A percentile compares a stretch with the other conserved stretches of the same genome.
phyloP scores from a whole-genome alignment of 495 filamentous ascomycete species.

The Chaetomium fimeti region DNA sequence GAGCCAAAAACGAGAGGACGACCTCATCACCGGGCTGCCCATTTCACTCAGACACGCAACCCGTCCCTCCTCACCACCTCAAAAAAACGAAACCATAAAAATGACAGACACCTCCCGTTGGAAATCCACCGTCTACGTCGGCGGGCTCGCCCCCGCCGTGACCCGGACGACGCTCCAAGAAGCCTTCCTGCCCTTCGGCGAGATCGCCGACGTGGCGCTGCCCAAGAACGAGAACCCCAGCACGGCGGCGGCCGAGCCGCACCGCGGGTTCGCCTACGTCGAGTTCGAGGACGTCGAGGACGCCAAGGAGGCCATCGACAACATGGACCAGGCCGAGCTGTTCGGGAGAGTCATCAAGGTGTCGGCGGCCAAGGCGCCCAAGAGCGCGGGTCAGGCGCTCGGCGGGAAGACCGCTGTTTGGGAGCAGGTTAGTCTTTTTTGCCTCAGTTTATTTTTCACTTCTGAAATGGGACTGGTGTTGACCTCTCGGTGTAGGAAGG shows the following conservation, averaged over 20 bases:
- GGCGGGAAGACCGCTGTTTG: conserved; percentile 95
- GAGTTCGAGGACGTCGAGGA: conserved; percentile 86
- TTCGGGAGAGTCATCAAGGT: conserved; percentile 91
- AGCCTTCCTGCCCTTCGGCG: conserved; percentile 94
- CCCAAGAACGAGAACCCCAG: conserved; percentile 77
- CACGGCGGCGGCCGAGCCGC: conserved; percentile 57
- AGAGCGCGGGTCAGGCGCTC: conserved; percentile 79
- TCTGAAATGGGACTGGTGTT: background rate
- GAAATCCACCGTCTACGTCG: conserved; percentile 87
- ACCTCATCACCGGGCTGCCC: background rate
- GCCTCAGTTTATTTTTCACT: conserved; percentile 32
- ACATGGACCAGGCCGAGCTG: conserved; percentile 98
- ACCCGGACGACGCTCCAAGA: conserved; percentile 72
- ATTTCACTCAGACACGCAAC: background rate
- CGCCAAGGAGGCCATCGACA: conserved; percentile 94
- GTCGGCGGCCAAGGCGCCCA: conserved; percentile 85
- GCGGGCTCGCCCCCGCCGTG: conserved; percentile 79
- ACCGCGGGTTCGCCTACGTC: conserved; percentile 94
- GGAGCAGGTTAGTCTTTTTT: conserved; percentile 70
- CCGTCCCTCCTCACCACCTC: background rate
- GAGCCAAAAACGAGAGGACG: background rate
- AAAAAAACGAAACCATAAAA: conserved; percentile 26
- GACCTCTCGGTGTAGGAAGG: conserved; percentile 66
- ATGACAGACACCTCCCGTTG: conserved; percentile 83
- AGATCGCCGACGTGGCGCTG: conserved; percentile 83